Base-by-base conservation (phyloP, 202 grass and related monocot genomes). In the Schoenoplectus triqueter region DNA sequence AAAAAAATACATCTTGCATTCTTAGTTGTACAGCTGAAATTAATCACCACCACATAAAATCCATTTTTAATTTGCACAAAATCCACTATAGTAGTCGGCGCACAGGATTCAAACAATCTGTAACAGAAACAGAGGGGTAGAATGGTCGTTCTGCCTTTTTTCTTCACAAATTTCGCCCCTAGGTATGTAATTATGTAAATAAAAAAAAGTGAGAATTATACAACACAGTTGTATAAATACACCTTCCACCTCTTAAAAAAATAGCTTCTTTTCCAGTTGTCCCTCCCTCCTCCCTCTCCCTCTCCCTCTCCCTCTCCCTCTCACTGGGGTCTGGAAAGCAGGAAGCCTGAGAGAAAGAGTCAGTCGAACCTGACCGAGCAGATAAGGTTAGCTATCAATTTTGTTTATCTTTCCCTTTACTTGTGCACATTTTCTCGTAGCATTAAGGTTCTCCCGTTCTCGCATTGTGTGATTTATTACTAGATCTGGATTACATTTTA, bases 401-500 rank as follows among this genome's bases (percentile, higher is more conserved):
- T 64, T 69, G 13, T 69, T 42, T 57, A 10, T 17, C 19, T 39
- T 66, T 22, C 31, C 31, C 31, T 31, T 31, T 31, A 31, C 31
- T 31, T 31, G 31, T 56, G 11, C 66, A 42, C 64, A 55, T 83
- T 83, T 52, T 82, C 66, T 17, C 31, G 46, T 67, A 20, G 61
- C 49, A 21, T 61, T 52, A 14, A n/a, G 63, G 9, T 68, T 81
- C 50, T 64, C 13, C n/a, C 9, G 39, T 63, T 68, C 81, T 13
- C 40, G 66, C 49, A 69, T 71, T 83, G 81, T 83, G 39, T 61
- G 14, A 57, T 61, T 78, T 44, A 3, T 60, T 31, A 60, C 74
- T 60, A 83, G 81, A 83, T 83, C 81, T 70, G 81, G 65, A 50
- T 83, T 83, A 47, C 21, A 55, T 70, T 67, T 69, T 2, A 31